Evolutionary conservation across 495 filamentous ascomycete genomes (phyloP).

Genomic region (Aspergillus indologenus): DNA sequence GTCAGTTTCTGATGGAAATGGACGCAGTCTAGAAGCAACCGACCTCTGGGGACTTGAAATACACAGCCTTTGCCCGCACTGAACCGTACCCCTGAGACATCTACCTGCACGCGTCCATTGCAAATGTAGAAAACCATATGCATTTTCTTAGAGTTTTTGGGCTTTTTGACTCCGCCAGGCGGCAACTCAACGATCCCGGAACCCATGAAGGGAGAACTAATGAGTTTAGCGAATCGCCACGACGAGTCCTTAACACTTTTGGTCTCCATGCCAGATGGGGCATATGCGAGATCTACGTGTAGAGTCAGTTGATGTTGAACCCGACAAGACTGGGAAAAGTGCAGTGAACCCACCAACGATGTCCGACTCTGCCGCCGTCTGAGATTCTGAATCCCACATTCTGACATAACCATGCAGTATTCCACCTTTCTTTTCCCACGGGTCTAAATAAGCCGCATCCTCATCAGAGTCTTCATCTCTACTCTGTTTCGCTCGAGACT

Average conservation of each 20-base stretch:
- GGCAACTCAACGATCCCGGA: conserved; percentile 85
- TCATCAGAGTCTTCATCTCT: conserved; percentile 39
- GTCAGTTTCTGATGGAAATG: not conserved
- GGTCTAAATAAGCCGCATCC: conserved; percentile 51
- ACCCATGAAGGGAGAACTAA: conserved; percentile 80
- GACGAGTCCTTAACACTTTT: conserved; percentile 68
- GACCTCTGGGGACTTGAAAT: conserved; percentile 92
- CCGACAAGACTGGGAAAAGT: not conserved
- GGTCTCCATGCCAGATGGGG: conserved; percentile 69
- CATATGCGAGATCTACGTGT: conserved; percentile 65
- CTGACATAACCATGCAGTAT: conserved; percentile 56
- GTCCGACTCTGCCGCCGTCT: conserved; percentile 53
- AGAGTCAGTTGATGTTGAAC: conserved; percentile 15
- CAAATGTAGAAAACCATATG: conserved; percentile 94
- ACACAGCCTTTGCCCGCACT: conserved; percentile 80
- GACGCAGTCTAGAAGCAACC: conserved; percentile 31
- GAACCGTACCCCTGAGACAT: conserved; percentile 69
- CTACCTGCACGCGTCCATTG: conserved; percentile 72
- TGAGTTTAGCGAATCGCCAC: conserved; percentile 84
- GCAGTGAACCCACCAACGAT: conserved; percentile 46
- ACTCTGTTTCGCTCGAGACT: conserved; percentile 36
- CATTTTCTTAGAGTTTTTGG: conserved; percentile 89
- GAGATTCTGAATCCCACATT: conserved; percentile 51
- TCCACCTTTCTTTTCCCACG: conserved; percentile 60
- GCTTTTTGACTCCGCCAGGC: conserved; percentile 72